phyloP scores from a whole-genome alignment of 2,329 filamentous ascomycete genomes.

The Colletotrichum sojae region DNA sequence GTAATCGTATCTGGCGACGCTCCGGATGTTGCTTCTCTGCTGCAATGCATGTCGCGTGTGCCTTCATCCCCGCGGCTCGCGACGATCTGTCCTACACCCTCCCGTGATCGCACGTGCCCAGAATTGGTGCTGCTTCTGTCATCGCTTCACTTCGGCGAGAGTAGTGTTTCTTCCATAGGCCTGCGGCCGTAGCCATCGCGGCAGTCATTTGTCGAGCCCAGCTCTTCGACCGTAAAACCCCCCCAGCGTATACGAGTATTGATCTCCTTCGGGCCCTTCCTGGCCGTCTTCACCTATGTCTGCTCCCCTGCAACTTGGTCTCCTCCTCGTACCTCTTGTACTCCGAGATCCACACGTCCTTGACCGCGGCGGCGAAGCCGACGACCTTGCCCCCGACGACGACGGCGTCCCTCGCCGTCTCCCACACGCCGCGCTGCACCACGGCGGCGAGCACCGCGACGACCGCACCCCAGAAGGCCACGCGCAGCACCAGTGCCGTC shows the following conservation, averaged over 20 bases:
- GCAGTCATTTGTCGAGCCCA: not conserved
- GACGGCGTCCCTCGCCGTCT: conserved; percentile 72
- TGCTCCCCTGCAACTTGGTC: conserved; percentile 48
- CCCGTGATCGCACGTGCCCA: too few relatives aligned
- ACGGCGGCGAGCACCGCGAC: conserved; percentile 68
- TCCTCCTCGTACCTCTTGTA: conserved; percentile 70
- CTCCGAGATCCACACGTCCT: conserved; percentile 69
- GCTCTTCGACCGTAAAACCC: not conserved
- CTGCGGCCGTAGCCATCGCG: too few relatives aligned
- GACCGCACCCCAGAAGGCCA: conserved; percentile 76
- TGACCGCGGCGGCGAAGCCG: conserved; percentile 63
- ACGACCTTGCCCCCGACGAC: conserved; percentile 59
- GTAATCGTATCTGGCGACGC: conserved; percentile 21
- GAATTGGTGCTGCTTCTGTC: too few relatives aligned
- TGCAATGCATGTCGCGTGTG: not conserved
- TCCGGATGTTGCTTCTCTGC: not conserved
- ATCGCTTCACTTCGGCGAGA: too few relatives aligned
- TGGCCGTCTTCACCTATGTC: conserved; percentile 26
- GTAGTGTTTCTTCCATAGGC: too few relatives aligned
- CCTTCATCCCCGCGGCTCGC: not conserved
- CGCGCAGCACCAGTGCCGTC: conserved; percentile 74
- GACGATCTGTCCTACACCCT: not conserved
- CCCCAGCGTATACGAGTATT: not conserved
- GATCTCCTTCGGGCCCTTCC: not conserved
- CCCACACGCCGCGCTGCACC: conserved; percentile 76